Evolutionary conservation across 768 basidiomycete genomes (phyloP).

Genomic region (Holtermanniella nyarrowii): DNA sequence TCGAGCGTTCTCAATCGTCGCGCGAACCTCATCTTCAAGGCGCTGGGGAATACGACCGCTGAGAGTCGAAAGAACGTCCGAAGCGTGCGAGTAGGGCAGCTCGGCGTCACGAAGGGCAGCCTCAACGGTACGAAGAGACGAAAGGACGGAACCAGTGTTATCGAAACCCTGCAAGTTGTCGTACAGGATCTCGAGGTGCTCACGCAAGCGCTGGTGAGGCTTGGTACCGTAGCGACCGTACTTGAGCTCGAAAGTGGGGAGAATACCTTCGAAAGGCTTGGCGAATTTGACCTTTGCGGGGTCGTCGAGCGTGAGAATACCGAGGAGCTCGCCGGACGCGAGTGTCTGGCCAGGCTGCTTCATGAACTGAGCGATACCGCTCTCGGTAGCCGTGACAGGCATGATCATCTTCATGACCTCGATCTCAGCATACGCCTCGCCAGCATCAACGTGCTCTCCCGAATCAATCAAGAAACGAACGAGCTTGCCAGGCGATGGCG

Average conservation of each 20-base stretch:
- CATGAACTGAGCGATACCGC: conserved; percentile 86
- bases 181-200: conserved; percentile 63
- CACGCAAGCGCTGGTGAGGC: conserved; percentile 71
- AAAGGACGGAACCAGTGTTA: conserved; percentile 80
- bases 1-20: conserved; percentile 64
- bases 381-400: conserved; percentile 88
- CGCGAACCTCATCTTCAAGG: conserved; percentile 75
- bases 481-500: conserved; percentile 92
- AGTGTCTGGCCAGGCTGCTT: conserved; percentile 97
- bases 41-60: conserved; percentile 88
- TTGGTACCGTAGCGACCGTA: conserved; percentile 70
- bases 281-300: conserved; percentile 94
- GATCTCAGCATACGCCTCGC: conserved; percentile 95
- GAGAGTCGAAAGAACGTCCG: conserved; percentile 70
- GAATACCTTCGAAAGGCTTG: conserved; percentile 91
- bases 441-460: conserved; percentile 92
- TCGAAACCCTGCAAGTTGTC: conserved; percentile 96
- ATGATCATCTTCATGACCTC: conserved; percentile 99
- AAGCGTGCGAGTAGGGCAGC: conserved; percentile 77
- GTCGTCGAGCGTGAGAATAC: conserved; percentile 91
- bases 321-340: conserved; percentile 92
- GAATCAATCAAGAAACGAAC: conserved; percentile 90
- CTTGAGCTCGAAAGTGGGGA: conserved; percentile 77
- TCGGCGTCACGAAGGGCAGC: conserved; percentile 70
- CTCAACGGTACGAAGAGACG: conserved; percentile 77